A percentile compares a stretch with the other conserved stretches of the same genome.
These are phyloP conservation scores for Aspergillus sojae DNA, from an alignment of 2,329 filamentous ascomycete genomes.

Conservation along the genomic window DNA sequence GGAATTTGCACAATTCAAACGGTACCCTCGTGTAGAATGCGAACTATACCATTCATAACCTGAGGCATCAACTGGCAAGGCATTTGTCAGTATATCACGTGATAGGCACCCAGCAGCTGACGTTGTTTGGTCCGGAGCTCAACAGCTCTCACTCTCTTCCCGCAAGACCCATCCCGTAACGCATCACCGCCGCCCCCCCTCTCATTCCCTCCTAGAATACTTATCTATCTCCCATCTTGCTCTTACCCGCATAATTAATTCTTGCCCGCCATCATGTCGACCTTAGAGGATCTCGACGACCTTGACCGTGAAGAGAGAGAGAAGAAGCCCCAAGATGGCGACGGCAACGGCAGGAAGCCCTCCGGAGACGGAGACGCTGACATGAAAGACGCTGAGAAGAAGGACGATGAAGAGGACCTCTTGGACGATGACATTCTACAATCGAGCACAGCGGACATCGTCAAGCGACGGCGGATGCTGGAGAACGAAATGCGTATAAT, in stretches of 20 bases:
- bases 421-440: conserved; percentile 92
- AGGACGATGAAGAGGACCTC: conserved; percentile 73
- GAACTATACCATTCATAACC: background rate
- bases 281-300: conserved; percentile 88
- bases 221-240: background rate
- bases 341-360: conserved; percentile 59
- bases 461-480: conserved; percentile 84
- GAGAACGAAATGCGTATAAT: conserved; percentile 99
- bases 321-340: conserved; percentile 61
- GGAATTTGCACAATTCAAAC: background rate
- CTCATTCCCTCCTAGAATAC: background rate
- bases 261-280: conserved; percentile 66
- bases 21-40: background rate
- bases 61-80: background rate
- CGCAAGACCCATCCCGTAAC: conserved; percentile 9
- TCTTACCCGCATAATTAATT: background rate
- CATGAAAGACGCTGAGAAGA: conserved; percentile 79
- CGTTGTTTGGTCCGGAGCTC: conserved; percentile 40
- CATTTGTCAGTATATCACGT: conserved; percentile 32
- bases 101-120: conserved; percentile 33
- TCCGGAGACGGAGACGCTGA: conserved; percentile 74
- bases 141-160: conserved; percentile 20
- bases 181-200: conserved; percentile 10
- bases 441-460: conserved; percentile 91
- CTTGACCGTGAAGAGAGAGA: conserved; percentile 79